Evolutionary conservation across 2,329 filamentous ascomycete species (phyloP).

Genomic region (Cadophora luteo-olivacea): DNA sequence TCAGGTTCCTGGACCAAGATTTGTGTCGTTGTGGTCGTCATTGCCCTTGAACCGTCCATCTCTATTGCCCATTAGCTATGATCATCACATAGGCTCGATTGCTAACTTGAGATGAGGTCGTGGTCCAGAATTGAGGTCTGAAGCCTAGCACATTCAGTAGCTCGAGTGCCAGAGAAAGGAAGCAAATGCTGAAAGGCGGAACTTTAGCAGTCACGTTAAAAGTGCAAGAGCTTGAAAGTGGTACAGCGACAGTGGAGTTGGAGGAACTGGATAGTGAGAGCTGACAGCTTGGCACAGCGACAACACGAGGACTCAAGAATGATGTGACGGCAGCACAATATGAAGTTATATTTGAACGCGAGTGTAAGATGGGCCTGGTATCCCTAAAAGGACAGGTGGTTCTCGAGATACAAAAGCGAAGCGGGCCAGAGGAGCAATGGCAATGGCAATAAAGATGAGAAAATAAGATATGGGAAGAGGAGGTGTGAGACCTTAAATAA

Average conservation of each 20-base stretch:
- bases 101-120: background rate
- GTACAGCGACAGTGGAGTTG: slow-evolving; percentile 2
- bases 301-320: slow-evolving; percentile 34
- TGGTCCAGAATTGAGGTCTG: slow-evolving; percentile 55
- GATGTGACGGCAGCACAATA: slow-evolving; percentile 35
- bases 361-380: slow-evolving; percentile 24
- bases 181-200: slow-evolving; percentile 38
- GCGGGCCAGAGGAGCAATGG: background rate
- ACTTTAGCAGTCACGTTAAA: slow-evolving; percentile 37
- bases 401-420: background rate
- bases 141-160: slow-evolving; percentile 40
- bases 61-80: slow-evolving; percentile 59
- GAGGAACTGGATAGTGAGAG: slow-evolving; percentile 23
- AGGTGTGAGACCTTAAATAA: slow-evolving; percentile 11
- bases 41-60: slow-evolving; percentile 26
- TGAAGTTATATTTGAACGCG: slow-evolving; percentile 34
- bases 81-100: slow-evolving; percentile 73
- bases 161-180: slow-evolving; percentile 37
- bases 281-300: slow-evolving; percentile 31
- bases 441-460: background rate
- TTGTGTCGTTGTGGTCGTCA: slow-evolving; percentile 29
- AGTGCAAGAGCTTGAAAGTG: slow-evolving; percentile 24
- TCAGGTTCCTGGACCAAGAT: slow-evolving; percentile 32
- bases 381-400: slow-evolving; percentile 27
- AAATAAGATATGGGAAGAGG: background rate